Percentiles rank a stretch among this genome's conserved stretches.
Conservation (phyloP, 1,284 basidiomycete species). For the Ustilago esculenta region DNA sequence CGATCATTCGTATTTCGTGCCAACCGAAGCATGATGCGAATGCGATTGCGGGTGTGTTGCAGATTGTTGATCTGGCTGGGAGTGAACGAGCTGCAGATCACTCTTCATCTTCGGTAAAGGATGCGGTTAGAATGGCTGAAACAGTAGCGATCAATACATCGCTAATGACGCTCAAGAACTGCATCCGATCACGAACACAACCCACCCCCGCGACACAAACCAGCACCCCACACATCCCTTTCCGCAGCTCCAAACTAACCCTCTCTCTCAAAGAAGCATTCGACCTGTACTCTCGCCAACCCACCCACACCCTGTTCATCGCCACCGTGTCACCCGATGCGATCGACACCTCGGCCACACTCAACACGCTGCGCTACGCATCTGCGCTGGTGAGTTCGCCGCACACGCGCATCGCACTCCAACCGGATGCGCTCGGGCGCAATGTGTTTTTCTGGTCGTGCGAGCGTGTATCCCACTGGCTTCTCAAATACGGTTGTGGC, state of each 20-base stretch:
- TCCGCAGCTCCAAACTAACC: conserved; percentile 30
- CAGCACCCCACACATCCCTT: conserved; percentile 24
- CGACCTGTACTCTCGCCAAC: conserved; percentile 29
- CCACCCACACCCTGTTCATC: conserved; percentile 32
- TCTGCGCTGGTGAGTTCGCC: conserved; percentile 7
- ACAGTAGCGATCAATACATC: conserved; percentile 37
- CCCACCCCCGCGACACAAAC: background rate
- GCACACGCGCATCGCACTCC: conserved; percentile 4
- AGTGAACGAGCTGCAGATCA: conserved; percentile 21
- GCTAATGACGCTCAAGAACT: conserved; percentile 34
- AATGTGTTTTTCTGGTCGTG: conserved; percentile 30
- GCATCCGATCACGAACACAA: conserved; percentile 19
- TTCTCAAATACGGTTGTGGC: conserved; percentile 11
- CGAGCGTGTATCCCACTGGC: conserved; percentile 2
- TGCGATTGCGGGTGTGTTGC: conserved; percentile 24
- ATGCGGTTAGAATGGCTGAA: conserved; percentile 19
- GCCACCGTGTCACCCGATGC: conserved; percentile 19
- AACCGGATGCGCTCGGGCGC: conserved; percentile 11
- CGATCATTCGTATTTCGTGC: conserved; percentile 22
- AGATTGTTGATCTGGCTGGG: conserved; percentile 31
- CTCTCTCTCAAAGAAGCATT: conserved; percentile 41
- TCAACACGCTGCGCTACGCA: conserved; percentile 33
- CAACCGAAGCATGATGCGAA: conserved; percentile 8
- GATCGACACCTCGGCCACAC: conserved; percentile 12
- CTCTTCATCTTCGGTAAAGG: background rate